phyloP scores from a whole-genome alignment of 2,329 filamentous ascomycete genomes.

The Akanthomyces lecanii region DNA sequence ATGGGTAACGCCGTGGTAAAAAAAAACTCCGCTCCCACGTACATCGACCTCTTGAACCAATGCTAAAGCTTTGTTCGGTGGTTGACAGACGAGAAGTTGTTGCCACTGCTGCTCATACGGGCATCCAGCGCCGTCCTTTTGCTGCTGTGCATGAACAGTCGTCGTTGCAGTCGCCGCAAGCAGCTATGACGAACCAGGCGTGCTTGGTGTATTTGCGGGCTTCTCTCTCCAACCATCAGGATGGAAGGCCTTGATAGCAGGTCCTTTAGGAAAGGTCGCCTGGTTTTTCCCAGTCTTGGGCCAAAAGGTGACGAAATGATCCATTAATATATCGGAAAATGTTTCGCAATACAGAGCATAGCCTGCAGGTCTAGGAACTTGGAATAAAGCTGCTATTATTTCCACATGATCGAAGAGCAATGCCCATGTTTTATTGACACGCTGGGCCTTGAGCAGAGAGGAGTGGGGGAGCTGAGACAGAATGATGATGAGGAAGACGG shows the following conservation, averaged over 20 bases:
- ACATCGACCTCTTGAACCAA: not conserved
- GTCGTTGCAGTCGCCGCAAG: no score
- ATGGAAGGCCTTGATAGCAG: no score
- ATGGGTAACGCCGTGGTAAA: not conserved
- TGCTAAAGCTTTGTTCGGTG: not conserved
- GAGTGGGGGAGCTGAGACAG: constrained; percentile 8
- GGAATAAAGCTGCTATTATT: not conserved
- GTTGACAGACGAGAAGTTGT: not conserved
- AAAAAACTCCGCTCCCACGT: not conserved
- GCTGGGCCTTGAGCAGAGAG: not conserved
- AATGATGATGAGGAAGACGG: not conserved
- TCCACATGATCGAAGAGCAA: not conserved
- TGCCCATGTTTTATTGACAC: constrained; percentile 5
- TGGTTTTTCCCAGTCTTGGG: not conserved
- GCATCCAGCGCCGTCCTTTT: not conserved
- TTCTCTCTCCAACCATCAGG: no score
- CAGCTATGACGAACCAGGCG: no score
- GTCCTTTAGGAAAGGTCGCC: not conserved
- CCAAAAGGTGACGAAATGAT: not conserved
- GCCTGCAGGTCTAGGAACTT: not conserved
- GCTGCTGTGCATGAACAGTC: not conserved
- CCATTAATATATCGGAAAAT: not conserved
- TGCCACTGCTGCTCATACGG: not conserved
- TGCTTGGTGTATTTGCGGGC: no score
- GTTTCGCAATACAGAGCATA: not conserved